phyloP scores from a whole-genome alignment of 2,329 filamentous ascomycete species.

The Coniochaeta sp. region DNA sequence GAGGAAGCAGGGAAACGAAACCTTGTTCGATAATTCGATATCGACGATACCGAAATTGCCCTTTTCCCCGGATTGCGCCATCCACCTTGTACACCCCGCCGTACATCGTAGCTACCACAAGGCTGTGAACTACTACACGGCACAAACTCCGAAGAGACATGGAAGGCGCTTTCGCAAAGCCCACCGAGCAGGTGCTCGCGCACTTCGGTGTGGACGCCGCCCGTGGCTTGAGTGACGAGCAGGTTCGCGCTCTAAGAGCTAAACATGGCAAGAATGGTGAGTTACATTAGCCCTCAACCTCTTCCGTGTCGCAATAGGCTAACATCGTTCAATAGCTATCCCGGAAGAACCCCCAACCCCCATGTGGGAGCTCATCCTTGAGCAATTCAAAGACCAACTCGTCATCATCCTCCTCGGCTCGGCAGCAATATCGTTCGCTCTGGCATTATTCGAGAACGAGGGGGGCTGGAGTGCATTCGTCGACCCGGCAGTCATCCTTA shows the following conservation, averaged over 20 bases:
- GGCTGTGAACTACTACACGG: background rate
- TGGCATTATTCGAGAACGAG: constrained; percentile 87
- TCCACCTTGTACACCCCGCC: constrained; percentile 2
- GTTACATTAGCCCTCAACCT: constrained; percentile 15
- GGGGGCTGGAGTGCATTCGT: constrained; percentile 97
- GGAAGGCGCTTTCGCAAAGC: constrained; percentile 55
- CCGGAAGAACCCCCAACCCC: constrained; percentile 91
- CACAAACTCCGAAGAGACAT: constrained; percentile 28
- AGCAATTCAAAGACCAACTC: constrained; percentile 98
- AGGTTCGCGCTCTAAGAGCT: constrained; percentile 44
- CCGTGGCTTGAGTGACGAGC: constrained; percentile 49
- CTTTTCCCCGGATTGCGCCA: constrained; percentile 1
- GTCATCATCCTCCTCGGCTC: constrained; percentile 92
- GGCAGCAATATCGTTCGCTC: constrained; percentile 84
- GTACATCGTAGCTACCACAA: background rate
- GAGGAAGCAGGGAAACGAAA: background rate
- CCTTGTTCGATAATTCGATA: background rate
- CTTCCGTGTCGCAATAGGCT: background rate
- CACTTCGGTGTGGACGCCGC: constrained; percentile 48
- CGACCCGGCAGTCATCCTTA: constrained; percentile 93
- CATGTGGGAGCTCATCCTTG: constrained; percentile 90
- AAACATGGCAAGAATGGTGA: constrained; percentile 62
- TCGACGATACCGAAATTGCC: constrained; percentile 2
- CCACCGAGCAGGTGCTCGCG: constrained; percentile 50
- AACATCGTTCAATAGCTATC: constrained; percentile 36